These are phyloP conservation scores for Chaetoceros tenuissimus DNA, from an alignment of 108 stramenopile genomes.

Conservation along the genomic window DNA sequence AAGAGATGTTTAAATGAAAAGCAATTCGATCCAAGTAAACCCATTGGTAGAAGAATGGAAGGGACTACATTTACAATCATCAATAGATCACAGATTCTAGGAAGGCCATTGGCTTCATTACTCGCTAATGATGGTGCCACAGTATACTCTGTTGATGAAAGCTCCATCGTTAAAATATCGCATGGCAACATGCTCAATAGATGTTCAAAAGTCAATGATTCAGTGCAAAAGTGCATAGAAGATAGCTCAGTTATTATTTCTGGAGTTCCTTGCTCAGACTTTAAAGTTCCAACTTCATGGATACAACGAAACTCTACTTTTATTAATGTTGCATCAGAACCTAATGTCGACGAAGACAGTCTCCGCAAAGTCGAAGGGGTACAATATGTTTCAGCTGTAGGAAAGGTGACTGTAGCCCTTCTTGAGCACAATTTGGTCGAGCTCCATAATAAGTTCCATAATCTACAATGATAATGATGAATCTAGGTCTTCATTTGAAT, in stretches of 20 bases:
- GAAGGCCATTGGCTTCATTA: conserved; percentile 88
- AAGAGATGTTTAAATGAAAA: conserved; percentile 33
- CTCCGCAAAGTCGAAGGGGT: conserved; percentile 40
- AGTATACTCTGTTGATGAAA: conserved; percentile 83
- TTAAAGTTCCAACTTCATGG: conserved; percentile 59
- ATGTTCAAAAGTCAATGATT: conserved; percentile 4
- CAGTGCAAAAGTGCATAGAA: conserved; percentile 47
- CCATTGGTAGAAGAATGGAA: conserved; percentile 24
- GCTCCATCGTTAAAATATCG: conserved; percentile 64
- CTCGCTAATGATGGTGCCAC: conserved; percentile 82
- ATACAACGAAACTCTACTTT: conserved; percentile 64
- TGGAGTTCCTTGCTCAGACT: conserved; percentile 75
- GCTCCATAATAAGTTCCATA: conserved; percentile 55
- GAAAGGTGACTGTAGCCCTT: conserved; percentile 90
- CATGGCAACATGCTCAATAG: conserved; percentile 35
- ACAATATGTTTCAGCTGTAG: conserved; percentile 83
- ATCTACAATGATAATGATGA: too few relatives aligned
- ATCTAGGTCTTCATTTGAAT: too few relatives aligned
- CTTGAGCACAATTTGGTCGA: conserved; percentile 83
- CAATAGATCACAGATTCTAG: conserved; percentile 92
- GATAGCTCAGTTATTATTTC: conserved; percentile 69
- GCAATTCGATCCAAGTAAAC: not conserved
- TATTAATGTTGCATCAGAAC: conserved; percentile 82
- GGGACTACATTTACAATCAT: conserved; percentile 76
- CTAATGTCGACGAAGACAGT: conserved; percentile 74